Base-by-base conservation (phyloP, 2,329 filamentous ascomycete genomes). In the Aspergillus versicolor region DNA sequence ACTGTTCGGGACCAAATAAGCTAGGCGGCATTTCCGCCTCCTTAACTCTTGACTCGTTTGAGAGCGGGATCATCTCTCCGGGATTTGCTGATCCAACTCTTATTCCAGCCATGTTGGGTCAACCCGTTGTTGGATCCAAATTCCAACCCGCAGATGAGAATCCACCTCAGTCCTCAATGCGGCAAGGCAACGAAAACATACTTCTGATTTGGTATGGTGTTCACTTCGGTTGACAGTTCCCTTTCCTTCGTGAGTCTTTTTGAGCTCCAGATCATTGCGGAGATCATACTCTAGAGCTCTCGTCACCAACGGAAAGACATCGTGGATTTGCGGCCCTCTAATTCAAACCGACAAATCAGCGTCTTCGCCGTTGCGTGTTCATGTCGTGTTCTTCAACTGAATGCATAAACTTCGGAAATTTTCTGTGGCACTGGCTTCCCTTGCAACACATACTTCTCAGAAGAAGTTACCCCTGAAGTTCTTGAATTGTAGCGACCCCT, bases 261-360 rank as follows among this genome's bases (percentile, higher is more conserved):
- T 13, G 34, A 50, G 47, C 37, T 50, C 47, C 47, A 41, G 47
- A 41, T 50, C 47, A 50, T 50, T 50, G 47, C 37, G 34, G 47
- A 43, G 37, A 48, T 21, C 19, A 27, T 27, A 12, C 2, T 9
- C 24, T 4, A 2, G 27, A 17, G 24, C 24, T 24, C 24, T 24
- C 27, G 27, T 30, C 27, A 30, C 24, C 7, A 8, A 27, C 24
- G 7, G 8, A 30, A 30, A 30, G 9, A 30, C 27, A 30, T 30
- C 27, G 9, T 9, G n/a, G 17, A 19, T 50, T 41, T 27, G 40
- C 21, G 27, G 24, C 13, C 6, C 13, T 12, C 5, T 44, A 45
- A 11, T 45, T 15, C n/a, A 8, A 41, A 5, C 27, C 21, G 13
- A 17, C 19, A 19, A 50, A 50, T 50, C 47, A 17, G 22, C 47